Percentiles rank a stretch among this genome's conserved stretches.
These are phyloP conservation scores for Phlebiopsis flavidoalba DNA, from an alignment of 768 basidiomycete species.

Conservation along the genomic window DNA sequence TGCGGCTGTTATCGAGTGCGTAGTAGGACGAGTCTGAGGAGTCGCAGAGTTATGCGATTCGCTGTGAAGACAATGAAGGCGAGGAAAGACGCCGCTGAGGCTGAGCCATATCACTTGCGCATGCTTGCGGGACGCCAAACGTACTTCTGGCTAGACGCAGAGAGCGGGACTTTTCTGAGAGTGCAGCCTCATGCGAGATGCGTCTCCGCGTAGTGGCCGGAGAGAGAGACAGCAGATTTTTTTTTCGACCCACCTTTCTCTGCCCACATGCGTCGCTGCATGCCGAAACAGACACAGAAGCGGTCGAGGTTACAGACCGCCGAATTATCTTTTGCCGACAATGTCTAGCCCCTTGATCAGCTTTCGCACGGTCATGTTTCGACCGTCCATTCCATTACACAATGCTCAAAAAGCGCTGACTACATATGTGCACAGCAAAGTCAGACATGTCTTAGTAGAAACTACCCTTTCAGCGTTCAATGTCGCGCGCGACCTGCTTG, in stretches of 20 bases:
- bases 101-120: slow-evolving; percentile 70
- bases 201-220: slow-evolving; percentile 34
- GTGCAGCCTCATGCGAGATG: slow-evolving; percentile 42
- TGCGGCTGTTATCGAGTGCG: no score
- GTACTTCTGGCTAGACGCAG: slow-evolving; percentile 53
- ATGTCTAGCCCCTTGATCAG: neutral
- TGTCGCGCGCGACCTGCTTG: neutral
- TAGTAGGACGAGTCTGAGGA: slow-evolving; percentile 26
- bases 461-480: neutral
- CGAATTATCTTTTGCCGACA: neutral
- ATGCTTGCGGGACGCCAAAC: slow-evolving; percentile 60
- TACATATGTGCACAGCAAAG: neutral
- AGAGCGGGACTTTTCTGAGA: slow-evolving; percentile 41
- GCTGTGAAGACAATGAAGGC: slow-evolving; percentile 52
- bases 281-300: slow-evolving; percentile 19
- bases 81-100: slow-evolving; percentile 43
- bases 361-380: slow-evolving; percentile 1
- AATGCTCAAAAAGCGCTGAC: neutral
- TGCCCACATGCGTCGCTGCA: slow-evolving; percentile 64
- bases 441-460: neutral
- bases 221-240: no score
- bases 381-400: neutral
- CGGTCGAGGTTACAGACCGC: slow-evolving; percentile 1
- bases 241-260: slow-evolving; percentile 47
- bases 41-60: slow-evolving; percentile 49